Base-by-base conservation (phyloP, 352 stramenopile genomes). In the Globisporangium irregulare region DNA sequence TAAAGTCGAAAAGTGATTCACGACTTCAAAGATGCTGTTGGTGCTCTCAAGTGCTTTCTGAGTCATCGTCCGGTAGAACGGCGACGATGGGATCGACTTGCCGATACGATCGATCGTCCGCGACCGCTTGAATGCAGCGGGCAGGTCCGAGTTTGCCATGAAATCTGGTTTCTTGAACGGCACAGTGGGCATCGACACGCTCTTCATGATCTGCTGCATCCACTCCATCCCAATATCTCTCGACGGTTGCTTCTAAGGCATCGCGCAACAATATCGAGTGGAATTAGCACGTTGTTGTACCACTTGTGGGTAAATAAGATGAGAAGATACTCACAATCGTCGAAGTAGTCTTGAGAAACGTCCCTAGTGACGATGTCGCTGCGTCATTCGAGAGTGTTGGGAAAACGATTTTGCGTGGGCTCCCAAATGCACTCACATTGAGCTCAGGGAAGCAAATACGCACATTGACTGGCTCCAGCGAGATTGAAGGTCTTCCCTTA, bases 31-130 rank as follows among this genome's bases (percentile, higher is more conserved):
- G 24, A 73, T 27, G 55, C 27, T 51, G 60, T 32, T 38, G 29
- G 51, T 71, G 29, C 57, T 66, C 69, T 66, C 72, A 9, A 75
- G 53, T 0, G 72, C 66, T 43, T 73, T 75, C 46, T 84, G 77
- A 0, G 77, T 84, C 73, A 82, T 80, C 0, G 77, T 75, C n/a
- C 77, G 77, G 46, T 80, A 77, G 48, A 82, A 79, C 20, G 65
- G 68, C 8, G 66, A 67, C 10, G 66, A 67, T 6, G 56, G 15
- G 18, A 65, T 55, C 2, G 70, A 41, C 15, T 64, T 73, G 55
- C 73, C 71, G 29, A 76, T 41, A 8, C 75, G 73, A 50, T 82
- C 75, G 36, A 80, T 73, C n/a, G 77, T 85, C 34, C 71, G 73
- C 29, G 77, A 82, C 2, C 77, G 75, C 43, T 72, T 75, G 65